Conservation (phyloP, 2,329 filamentous ascomycete genomes). For the Epichloe aotearoae region DNA sequence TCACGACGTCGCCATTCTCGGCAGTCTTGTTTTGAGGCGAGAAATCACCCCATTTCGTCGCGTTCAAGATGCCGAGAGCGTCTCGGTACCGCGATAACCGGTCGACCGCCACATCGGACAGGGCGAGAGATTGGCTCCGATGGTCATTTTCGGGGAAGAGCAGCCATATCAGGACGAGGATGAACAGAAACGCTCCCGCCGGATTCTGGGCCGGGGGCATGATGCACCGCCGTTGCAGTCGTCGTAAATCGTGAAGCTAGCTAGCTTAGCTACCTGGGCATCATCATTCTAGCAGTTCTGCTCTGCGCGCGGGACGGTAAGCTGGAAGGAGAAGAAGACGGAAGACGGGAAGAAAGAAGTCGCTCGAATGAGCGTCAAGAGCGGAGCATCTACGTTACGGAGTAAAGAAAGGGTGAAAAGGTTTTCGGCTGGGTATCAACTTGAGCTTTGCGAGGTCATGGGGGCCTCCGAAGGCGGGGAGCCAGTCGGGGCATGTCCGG, state of each 20-base stretch:
- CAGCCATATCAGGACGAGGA: conserved; percentile 26
- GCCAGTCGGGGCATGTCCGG: too few relatives aligned
- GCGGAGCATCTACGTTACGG: not conserved
- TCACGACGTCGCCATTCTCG: conserved; percentile 12
- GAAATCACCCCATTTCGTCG: conserved; percentile 48
- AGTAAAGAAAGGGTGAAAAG: not conserved
- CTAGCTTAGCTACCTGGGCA: conserved; percentile 4
- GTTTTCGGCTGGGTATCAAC: not conserved
- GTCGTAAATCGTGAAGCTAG: conserved; percentile 3
- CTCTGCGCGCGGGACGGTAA: not conserved
- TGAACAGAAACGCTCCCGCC: conserved; percentile 16
- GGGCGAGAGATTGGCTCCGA: conserved; percentile 17
- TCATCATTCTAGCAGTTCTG: conserved; percentile 7
- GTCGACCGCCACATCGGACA: conserved; percentile 25
- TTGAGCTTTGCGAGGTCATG: not conserved
- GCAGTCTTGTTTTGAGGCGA: conserved; percentile 23
- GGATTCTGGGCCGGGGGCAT: conserved; percentile 35
- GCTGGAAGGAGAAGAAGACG: not conserved
- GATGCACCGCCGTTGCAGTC: conserved; percentile 8
- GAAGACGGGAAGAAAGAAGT: not conserved
- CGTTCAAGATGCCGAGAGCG: conserved; percentile 40
- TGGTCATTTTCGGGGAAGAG: conserved; percentile 24
- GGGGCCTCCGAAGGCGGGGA: not conserved
- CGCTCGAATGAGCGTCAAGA: not conserved
- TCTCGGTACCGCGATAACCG: conserved; percentile 38